A percentile compares a stretch with the other conserved stretches of the same genome.
Conservation (phyloP, 2,329 filamentous ascomycete genomes). For the Cyphellophora europaea region DNA sequence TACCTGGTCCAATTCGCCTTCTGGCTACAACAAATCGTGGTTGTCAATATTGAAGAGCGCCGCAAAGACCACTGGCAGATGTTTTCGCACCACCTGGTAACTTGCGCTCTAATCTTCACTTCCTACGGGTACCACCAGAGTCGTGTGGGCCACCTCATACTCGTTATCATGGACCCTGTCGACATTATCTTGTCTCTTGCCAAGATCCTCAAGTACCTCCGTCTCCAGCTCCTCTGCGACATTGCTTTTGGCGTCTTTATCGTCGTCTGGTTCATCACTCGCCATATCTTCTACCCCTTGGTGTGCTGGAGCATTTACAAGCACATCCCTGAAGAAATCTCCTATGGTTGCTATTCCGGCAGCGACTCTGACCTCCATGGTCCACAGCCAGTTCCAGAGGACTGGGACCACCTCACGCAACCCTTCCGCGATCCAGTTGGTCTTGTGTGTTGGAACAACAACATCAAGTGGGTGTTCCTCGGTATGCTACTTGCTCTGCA, state of each 20-base stretch:
- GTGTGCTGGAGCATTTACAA: constrained; percentile 76
- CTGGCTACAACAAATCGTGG: constrained; percentile 87
- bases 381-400: constrained; percentile 42
- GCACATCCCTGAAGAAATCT: constrained; percentile 53
- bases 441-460: constrained; percentile 68
- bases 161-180: constrained; percentile 88
- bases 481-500: constrained; percentile 69
- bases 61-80: constrained; percentile 95
- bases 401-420: constrained; percentile 57
- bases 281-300: constrained; percentile 70
- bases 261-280: constrained; percentile 69
- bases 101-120: constrained; percentile 65
- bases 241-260: constrained; percentile 78
- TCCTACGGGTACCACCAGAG: constrained; percentile 84
- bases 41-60: constrained; percentile 88
- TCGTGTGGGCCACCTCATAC: constrained; percentile 76
- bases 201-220: constrained; percentile 88
- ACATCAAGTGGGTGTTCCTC: constrained; percentile 69
- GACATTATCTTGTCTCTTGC: constrained; percentile 85
- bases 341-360: constrained; percentile 62
- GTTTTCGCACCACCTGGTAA: constrained; percentile 90
- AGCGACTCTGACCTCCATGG: constrained; percentile 45
- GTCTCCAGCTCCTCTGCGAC: constrained; percentile 68
- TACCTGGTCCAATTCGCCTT: constrained; percentile 84
- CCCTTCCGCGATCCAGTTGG: constrained; percentile 65